Base-by-base conservation (phyloP, 345 rosid species). In the Brassica carinata region DNA sequence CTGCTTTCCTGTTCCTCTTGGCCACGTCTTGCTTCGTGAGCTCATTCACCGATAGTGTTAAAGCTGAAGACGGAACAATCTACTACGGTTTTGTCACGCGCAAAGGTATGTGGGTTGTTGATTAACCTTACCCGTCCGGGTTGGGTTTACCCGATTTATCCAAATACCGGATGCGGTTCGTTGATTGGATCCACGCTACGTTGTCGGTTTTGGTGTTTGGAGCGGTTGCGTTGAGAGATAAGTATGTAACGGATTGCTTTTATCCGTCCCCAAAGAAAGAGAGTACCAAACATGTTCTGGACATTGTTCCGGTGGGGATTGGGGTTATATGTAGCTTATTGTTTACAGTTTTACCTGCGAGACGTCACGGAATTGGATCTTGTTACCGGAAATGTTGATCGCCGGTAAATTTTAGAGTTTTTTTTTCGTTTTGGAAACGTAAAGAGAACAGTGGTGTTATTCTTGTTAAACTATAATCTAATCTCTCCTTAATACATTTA, bases 331-430 rank as follows among this genome's bases (percentile, higher is more conserved):
- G 94, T 75, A 85, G 94, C 81, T 73, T 91, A 71, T 55, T 95
- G 79, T 95, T 95, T 45, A 75, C 86, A 77, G 84, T 89, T 69
- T 95, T 95, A 43, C 98, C 99, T 3, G 81, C 97, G 3, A 88
- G 87, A 62, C 85, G 99, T 79, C 97, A 89, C 67, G 98, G 99
- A 5, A 87, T 91, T 78, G 99, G 99, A 15, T 74, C 94, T 97
- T 3, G 43, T 91, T 10, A 85, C 93, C 79, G 79, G 83, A 15
- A 63, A 69, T 8, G 75, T 74, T 68, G 77, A 55, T 55, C 84
- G 73, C 34, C 57, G 69, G 29, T 64, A 73, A 78, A 15, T 58
- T 45, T n/a, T 66, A 67, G 23, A 30, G 51, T 65, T 51, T 53
- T 30, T 29, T 29, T 29, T 29, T 3, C 31, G 31, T 0, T 3